Conservation (phyloP, 1,139 yeast species). For the Taphrina deformans region DNA sequence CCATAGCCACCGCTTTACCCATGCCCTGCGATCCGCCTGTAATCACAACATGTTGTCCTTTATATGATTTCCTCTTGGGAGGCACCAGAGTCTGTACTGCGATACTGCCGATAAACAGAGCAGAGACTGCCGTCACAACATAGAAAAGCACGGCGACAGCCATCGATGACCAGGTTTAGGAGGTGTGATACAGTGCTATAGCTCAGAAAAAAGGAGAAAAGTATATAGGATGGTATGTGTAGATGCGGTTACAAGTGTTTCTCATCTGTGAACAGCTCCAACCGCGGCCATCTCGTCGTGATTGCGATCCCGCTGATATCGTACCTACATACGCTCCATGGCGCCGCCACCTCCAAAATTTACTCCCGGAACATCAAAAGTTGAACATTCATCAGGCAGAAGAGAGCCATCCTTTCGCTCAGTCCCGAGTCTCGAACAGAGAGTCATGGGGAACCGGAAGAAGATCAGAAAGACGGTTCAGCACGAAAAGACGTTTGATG, state of each 20-base stretch:
- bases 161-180: too few relatives aligned
- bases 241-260: neutral
- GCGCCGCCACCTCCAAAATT: constrained; percentile 11
- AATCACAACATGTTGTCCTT: constrained; percentile 59
- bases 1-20: constrained; percentile 74
- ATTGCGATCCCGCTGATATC: too few relatives aligned
- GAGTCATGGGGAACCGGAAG: constrained; percentile 21
- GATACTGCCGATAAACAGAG: neutral
- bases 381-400: neutral
- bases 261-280: too few relatives aligned
- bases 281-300: too few relatives aligned
- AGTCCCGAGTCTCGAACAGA: neutral
- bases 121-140: neutral
- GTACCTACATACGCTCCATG: neutral
- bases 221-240: too few relatives aligned
- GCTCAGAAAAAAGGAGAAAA: too few relatives aligned
- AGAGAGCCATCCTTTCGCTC: neutral
- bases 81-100: constrained; percentile 18
- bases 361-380: neutral
- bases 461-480: constrained; percentile 11
- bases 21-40: constrained; percentile 96
- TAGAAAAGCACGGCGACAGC: neutral
- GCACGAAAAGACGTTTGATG: constrained; percentile 20
- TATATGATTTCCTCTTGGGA: constrained; percentile 5
- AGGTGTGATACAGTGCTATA: too few relatives aligned